phyloP scores from a whole-genome alignment of 2,329 filamentous ascomycete species.

The Apiospora phragmitis region DNA sequence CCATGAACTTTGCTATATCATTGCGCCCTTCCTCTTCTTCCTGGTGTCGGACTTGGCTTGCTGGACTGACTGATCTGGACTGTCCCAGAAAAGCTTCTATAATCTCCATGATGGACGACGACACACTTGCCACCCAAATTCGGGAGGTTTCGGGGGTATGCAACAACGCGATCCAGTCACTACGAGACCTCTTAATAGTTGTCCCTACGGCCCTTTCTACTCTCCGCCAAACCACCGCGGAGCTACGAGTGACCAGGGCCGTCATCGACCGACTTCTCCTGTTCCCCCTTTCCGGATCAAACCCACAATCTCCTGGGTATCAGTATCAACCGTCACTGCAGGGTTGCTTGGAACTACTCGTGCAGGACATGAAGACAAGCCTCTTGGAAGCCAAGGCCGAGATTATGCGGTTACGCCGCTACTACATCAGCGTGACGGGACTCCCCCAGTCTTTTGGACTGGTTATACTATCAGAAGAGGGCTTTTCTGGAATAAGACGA shows the following conservation, averaged over 20 bases:
- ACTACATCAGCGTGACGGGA: conserved; percentile 18
- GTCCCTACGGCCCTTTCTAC: neutral
- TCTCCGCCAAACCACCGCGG: neutral
- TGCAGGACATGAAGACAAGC: neutral
- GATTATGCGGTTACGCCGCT: conserved; percentile 13
- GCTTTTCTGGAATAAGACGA: conserved; percentile 20
- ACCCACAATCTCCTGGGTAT: neutral
- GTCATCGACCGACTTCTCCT: neutral
- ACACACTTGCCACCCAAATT: neutral
- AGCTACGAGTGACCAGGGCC: neutral
- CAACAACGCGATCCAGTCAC: neutral
- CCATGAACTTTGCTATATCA: neutral
- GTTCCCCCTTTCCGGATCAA: neutral
- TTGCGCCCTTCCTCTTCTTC: neutral
- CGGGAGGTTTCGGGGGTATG: neutral
- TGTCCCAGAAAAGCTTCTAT: neutral
- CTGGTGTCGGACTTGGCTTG: neutral
- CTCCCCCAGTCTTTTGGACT: conserved; percentile 19
- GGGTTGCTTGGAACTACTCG: neutral
- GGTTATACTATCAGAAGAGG: conserved; percentile 21
- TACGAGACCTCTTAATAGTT: neutral
- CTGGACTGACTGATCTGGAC: neutral
- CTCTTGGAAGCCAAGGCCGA: neutral
- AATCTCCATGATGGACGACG: neutral
- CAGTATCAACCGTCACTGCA: neutral